Evolutionary conservation across 305 asterid genomes (phyloP), one percentile per base, ranked within the genome.

Genomic region (Coffea humblotiana): DNA sequence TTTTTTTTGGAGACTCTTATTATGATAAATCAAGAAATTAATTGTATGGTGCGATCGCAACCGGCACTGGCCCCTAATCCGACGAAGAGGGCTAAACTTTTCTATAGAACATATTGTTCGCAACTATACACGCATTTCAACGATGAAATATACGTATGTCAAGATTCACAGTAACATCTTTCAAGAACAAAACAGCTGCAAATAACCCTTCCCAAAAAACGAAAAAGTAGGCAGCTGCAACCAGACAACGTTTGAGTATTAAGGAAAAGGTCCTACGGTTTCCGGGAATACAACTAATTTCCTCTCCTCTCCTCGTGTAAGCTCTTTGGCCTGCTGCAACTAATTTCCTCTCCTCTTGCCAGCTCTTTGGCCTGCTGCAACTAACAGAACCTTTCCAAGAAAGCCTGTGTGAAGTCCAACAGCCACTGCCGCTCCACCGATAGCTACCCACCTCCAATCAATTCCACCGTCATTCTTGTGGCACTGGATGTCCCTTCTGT

Each of bases 371-470:
- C 63, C 63, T 19, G 92, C 99, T 78, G 97, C 98, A 49, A 95
- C 75, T 71, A 95, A 63, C 83, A 90, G 37, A 1, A 84, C 91
- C 85, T 83, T 92, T 52, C 98, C 99, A 47, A 95, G 71, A 72
- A 92, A 64, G 29, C 98, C 99, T 14, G 91, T 87, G 58, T 78
- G 93, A 61, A 95, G 87, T 71, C 99, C 97, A 72, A 87, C 88
- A 56, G 90, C 74, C 43, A 96, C 94, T 54, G 86, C 90, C 0
- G 95, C 80, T 79, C 97, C 98, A 81, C 99, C 97, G 40, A 92
- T 79, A 18, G 91, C 98, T 80, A 95, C 78, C 99, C 83, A 85
- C 52, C 43, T 82, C 86, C 79, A 85, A 29, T 85, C 82, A 18
- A 85, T 64, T 67, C 78, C 78, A n/a, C 82, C 84, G 1, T 25